A percentile compares a stretch with the other conserved stretches of the same genome.
Conservation (phyloP, 306 rosid genomes). For the Gynostemma pentaphyllum region DNA sequence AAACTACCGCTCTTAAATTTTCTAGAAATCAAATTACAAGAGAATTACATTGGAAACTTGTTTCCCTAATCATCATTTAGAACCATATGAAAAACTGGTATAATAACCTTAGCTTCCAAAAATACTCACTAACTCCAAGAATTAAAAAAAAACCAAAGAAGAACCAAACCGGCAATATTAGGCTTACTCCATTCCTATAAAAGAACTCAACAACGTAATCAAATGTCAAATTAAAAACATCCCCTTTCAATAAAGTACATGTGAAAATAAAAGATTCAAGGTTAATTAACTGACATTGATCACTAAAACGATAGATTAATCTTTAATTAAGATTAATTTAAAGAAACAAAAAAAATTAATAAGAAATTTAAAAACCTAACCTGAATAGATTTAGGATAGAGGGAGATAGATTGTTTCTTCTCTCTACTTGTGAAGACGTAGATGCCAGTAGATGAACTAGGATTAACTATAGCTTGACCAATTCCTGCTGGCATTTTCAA, state of each 20-base stretch:
- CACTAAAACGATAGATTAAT: background rate
- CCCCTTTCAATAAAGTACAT: background rate
- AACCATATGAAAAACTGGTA: background rate
- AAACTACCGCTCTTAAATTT: background rate
- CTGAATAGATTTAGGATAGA: conserved; percentile 37
- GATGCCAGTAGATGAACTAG: too few relatives aligned
- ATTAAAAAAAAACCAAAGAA: background rate
- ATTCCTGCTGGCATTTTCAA: too few relatives aligned
- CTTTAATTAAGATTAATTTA: background rate
- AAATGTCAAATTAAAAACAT: conserved; percentile 22
- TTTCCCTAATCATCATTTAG: background rate
- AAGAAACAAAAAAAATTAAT: too few relatives aligned
- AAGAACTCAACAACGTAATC: background rate
- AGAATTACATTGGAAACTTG: background rate
- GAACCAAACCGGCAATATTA: background rate
- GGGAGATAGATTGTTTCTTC: too few relatives aligned
- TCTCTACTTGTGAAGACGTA: too few relatives aligned
- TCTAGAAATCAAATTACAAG: background rate
- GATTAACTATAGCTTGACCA: too few relatives aligned
- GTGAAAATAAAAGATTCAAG: background rate
- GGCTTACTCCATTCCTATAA: background rate
- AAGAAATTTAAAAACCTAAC: conserved; percentile 43
- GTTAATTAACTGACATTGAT: background rate
- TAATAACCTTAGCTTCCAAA: background rate
- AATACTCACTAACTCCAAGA: background rate